These are phyloP conservation scores for Exophiala xenobiotica DNA, from an alignment of 2,329 filamentous ascomycete genomes.

Conservation along the genomic window DNA sequence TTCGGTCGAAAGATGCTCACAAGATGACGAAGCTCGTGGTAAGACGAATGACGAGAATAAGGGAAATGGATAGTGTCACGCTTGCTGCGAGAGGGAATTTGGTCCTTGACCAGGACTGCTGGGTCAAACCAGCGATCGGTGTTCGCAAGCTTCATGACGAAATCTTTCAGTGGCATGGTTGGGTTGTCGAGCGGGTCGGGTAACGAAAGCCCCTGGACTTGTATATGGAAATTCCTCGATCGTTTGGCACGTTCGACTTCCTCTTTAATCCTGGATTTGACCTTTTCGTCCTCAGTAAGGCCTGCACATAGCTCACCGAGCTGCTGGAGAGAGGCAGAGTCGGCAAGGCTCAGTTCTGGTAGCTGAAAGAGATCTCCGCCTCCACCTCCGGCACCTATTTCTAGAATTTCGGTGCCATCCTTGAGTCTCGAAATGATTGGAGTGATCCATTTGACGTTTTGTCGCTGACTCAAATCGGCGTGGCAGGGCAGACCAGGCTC, in stretches of 20 bases:
- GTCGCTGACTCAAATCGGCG: slow-evolving; percentile 42
- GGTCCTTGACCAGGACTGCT: neutral
- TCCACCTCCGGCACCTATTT: slow-evolving; percentile 77
- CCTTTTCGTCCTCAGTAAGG: slow-evolving; percentile 33
- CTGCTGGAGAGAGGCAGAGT: slow-evolving; percentile 49
- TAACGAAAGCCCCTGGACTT: slow-evolving; percentile 40
- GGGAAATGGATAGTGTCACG: slow-evolving; percentile 59
- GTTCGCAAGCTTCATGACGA: slow-evolving; percentile 28
- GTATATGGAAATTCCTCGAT: slow-evolving; percentile 38
- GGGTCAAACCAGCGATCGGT: neutral
- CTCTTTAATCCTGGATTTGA: slow-evolving; percentile 34
- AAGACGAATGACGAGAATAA: slow-evolving; percentile 87
- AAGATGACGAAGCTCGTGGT: slow-evolving; percentile 72
- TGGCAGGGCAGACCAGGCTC: slow-evolving; percentile 62
- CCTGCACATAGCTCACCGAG: slow-evolving; percentile 54
- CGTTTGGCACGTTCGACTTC: slow-evolving; percentile 36
- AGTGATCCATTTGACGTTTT: slow-evolving; percentile 68
- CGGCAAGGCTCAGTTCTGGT: slow-evolving; percentile 63
- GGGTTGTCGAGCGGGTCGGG: slow-evolving; percentile 40
- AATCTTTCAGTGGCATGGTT: slow-evolving; percentile 39
- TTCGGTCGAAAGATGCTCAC: slow-evolving; percentile 66
- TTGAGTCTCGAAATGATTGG: slow-evolving; percentile 69
- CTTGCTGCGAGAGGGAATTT: neutral
- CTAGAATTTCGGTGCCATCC: slow-evolving; percentile 64
- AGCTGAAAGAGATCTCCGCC: slow-evolving; percentile 69